Base-by-base conservation (phyloP, 2,329 filamentous ascomycete species). In the Tolypocladium pustulatum region DNA sequence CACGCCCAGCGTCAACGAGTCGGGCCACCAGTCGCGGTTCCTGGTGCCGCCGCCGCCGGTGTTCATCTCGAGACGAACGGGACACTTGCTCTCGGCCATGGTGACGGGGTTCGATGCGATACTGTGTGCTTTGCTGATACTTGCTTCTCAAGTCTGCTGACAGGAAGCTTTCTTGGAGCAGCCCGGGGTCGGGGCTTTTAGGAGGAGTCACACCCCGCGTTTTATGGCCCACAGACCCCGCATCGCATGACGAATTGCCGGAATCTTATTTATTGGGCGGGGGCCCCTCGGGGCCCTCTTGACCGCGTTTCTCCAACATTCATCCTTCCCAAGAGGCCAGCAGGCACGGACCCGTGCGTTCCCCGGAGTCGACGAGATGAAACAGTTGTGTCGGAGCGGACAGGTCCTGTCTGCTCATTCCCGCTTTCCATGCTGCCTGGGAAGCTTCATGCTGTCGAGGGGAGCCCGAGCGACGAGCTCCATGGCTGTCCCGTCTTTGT, bases 1-100 rank as follows among this genome's bases (percentile, higher is more conserved):
- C 67, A 91, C 85, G 75, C 87, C 84, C 64, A 90, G 78, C 68
- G 78, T 82, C 62, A 91, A 74, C 65, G 81, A 75, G 59, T 85
- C 80, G 57, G 89, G 88, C 88, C 88, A 91, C 85, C 87, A 90
- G 77, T 91, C 86, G 58, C 66, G 68, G 76, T 86, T 90, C 61
- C 77, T 76, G 65, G 86, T 88, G 66, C 88, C 89, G 65, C 82
- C 82, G 64, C 86, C 87, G 59, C 73, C 79, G 49, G 74, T 71
- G 61, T 79, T 79, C 67, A 68, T 56, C 54, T 58, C 60, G 62
- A 61, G 51, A 60, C 61, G 58, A 10, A 68, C 63, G 13, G 71
- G 72, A 54, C 72, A 75, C 67, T 73, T 69, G 61, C 56, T 60
- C 54, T 68, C 66, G 22, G 64, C 60, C 66, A 68, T 69, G 37